Conservation (phyloP, 2,329 filamentous ascomycete genomes). For the Ceratocystis cacaofunesta region DNA sequence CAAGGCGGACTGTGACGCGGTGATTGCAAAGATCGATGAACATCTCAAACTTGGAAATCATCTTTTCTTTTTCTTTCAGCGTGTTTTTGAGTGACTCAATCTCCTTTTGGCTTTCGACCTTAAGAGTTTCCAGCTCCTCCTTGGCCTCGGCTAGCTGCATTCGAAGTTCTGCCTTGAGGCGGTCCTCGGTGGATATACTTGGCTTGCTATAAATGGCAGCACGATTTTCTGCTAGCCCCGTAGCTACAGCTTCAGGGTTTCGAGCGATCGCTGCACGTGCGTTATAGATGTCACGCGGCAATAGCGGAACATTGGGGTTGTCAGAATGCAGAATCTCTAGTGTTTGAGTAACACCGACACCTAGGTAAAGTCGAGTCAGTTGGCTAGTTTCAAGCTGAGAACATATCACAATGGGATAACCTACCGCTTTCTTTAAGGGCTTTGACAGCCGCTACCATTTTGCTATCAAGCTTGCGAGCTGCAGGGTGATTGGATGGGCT, state of each 20-base stretch:
- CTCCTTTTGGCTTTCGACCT: slow-evolving; percentile 42
- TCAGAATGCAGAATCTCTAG: slow-evolving; percentile 49
- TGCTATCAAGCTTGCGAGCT: slow-evolving; percentile 49
- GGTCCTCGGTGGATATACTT: slow-evolving; percentile 46
- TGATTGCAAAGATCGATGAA: slow-evolving; percentile 57
- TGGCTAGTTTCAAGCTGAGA: neutral
- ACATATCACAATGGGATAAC: slow-evolving; percentile 20
- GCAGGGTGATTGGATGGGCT: slow-evolving; percentile 52
- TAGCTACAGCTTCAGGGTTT: slow-evolving; percentile 46
- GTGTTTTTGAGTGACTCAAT: slow-evolving; percentile 43
- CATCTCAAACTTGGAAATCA: slow-evolving; percentile 51
- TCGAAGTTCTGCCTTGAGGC: slow-evolving; percentile 46
- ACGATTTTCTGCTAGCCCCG: slow-evolving; percentile 43
- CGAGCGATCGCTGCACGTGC: slow-evolving; percentile 51
- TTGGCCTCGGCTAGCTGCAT: slow-evolving; percentile 44
- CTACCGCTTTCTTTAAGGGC: slow-evolving; percentile 50
- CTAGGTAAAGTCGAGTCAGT: slow-evolving; percentile 26
- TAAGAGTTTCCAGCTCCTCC: slow-evolving; percentile 40
- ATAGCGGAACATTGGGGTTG: slow-evolving; percentile 47
- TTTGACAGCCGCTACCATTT: slow-evolving; percentile 53
- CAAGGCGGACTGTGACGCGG: slow-evolving; percentile 46
- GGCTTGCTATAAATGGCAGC: slow-evolving; percentile 54
- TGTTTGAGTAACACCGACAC: slow-evolving; percentile 50
- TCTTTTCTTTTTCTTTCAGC: slow-evolving; percentile 47
- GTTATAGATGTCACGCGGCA: slow-evolving; percentile 53